Conservation (phyloP, 202 grass and related monocot genomes). For the Carex arenaria region DNA sequence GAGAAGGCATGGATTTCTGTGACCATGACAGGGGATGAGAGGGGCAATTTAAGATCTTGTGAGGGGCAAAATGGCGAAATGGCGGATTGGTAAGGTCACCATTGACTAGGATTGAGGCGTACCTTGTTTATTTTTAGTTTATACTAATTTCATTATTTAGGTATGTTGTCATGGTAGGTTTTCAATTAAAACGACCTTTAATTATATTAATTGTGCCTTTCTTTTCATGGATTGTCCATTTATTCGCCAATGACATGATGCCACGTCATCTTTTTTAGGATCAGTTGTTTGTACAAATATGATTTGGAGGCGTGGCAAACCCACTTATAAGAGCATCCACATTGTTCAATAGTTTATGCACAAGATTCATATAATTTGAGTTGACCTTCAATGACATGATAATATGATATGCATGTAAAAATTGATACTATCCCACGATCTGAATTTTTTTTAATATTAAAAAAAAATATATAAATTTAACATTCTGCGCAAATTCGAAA, state of each 20-base stretch:
- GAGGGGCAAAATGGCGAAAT: background rate
- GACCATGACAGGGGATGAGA: background rate
- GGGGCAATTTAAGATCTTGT: constrained; percentile 5
- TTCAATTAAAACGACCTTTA: background rate
- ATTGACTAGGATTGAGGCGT: constrained; percentile 7
- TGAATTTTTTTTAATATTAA: too few relatives aligned
- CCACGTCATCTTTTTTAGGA: background rate
- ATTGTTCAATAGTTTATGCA: too few relatives aligned
- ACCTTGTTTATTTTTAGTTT: background rate
- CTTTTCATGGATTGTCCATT: background rate
- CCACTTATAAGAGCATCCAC: too few relatives aligned
- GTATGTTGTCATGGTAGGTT: background rate
- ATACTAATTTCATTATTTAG: background rate
- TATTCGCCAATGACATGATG: background rate
- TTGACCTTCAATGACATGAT: too few relatives aligned
- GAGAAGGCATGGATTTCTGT: background rate
- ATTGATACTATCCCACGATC: too few relatives aligned
- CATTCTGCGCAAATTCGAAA: too few relatives aligned
- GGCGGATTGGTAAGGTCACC: background rate
- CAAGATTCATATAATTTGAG: too few relatives aligned
- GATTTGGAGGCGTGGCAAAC: too few relatives aligned
- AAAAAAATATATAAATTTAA: too few relatives aligned
- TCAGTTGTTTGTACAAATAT: too few relatives aligned
- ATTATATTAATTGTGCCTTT: background rate
- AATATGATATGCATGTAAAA: too few relatives aligned